phyloP scores from a whole-genome alignment of 306 rosid genomes.

The Cucumis hystrix region DNA sequence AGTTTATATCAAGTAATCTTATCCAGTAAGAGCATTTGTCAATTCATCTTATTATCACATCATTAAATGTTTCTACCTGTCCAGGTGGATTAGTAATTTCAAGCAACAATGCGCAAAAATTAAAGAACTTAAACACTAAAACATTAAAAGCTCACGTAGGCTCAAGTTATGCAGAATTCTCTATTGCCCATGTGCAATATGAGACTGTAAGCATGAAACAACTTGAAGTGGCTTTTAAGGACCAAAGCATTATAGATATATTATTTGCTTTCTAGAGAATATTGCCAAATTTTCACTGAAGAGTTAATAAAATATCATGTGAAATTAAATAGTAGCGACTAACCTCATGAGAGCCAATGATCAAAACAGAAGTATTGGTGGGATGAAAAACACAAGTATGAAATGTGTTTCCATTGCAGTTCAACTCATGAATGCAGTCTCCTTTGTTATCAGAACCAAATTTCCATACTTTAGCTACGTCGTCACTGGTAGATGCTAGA shows the following conservation, averaged over 20 bases:
- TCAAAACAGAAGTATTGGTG: constrained; percentile 24
- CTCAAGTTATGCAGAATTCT: not conserved
- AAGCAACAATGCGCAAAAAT: not conserved
- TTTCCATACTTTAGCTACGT: constrained; percentile 47
- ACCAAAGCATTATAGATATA: not conserved
- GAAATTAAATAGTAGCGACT: constrained; percentile 8
- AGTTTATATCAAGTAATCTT: not conserved
- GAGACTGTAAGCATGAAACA: not conserved
- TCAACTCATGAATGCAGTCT: constrained; percentile 37
- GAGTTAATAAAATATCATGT: not conserved
- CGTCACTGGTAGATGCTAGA: constrained; percentile 67
- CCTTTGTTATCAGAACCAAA: constrained; percentile 35
- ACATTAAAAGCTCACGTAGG: not conserved
- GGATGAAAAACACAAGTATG: constrained; percentile 62
- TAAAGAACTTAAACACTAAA: not conserved
- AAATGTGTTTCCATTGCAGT: constrained; percentile 29
- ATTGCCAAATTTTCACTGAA: not conserved
- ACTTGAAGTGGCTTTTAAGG: not conserved
- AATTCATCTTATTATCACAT: not conserved
- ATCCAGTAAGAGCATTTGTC: not conserved
- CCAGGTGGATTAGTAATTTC: not conserved
- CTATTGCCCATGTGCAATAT: not conserved
- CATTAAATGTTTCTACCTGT: not conserved
- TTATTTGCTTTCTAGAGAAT: not conserved
- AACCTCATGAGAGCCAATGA: constrained; percentile 55